Base-by-base conservation (phyloP, 164 flowering plant species). In the Chimonanthus praecox region DNA sequence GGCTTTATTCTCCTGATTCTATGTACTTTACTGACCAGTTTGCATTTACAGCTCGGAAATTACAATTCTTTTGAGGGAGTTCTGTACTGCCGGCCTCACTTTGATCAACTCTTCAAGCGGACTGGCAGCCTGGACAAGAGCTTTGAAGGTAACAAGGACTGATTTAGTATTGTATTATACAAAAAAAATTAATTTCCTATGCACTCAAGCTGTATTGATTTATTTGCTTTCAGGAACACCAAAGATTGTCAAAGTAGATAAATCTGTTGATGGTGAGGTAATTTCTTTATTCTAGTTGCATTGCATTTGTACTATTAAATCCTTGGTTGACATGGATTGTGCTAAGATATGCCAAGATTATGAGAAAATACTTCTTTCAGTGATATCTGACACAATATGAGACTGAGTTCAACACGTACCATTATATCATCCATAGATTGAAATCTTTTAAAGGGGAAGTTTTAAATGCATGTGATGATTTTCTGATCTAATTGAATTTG, bases 51-150 rank as follows among this genome's bases (percentile, higher is more conserved):
- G 98, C 89, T 93, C 5, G 82, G 94, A 71, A 93, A 93, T 82
- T 93, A 86, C 86, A 88, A 88, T 82, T 93, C 98, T 74, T 91
- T 93, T 74, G 98, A 93, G 78, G 97, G 98, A 21, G 98, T 93
- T 54, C 86, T 93, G 51, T 93, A 93, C 70, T 93, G 98, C 86
- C 85, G 89, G 80, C 98, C 98, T 74, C 98, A 93, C 76, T 93
- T 89, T 58, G 98, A 93, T 83, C 98, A 93, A 72, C 84, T 85
- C 58, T 89, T 91, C 85, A 93, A 93, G 76, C 81, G 89, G 78
- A 93, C 98, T 49, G 98, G 98, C 64, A 93, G 98, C 64, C 84
- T 93, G 21, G 95, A 91, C 78, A 93, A 93, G 74, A 93, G 98
- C 82, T 93, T 93, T 73, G 97, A 93, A 83, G 98, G 98, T 92